Conservation (phyloP, 768 basidiomycete species). For the Calocybe indica region DNA sequence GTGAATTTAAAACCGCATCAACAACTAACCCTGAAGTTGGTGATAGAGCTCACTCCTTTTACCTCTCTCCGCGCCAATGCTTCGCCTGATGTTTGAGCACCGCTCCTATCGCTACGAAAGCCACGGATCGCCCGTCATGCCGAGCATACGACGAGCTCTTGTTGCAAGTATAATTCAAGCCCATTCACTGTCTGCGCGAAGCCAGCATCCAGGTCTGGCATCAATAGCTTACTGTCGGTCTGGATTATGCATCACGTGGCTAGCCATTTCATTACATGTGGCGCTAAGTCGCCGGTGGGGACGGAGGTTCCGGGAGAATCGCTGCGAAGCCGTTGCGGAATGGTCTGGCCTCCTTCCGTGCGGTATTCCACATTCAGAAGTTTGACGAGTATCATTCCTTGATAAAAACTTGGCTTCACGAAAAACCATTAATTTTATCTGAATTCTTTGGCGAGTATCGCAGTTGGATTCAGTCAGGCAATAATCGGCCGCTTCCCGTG, state of each 20-base stretch:
- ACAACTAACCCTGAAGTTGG: no score
- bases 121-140: slow-evolving; percentile 46
- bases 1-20: no score
- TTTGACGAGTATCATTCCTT: no score
- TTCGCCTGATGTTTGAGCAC: slow-evolving; percentile 59
- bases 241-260: slow-evolving; percentile 36
- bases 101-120: slow-evolving; percentile 76
- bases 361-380: slow-evolving; percentile 43
- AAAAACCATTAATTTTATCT: slow-evolving; percentile 38
- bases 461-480: slow-evolving; percentile 60
- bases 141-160: slow-evolving; percentile 50
- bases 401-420: slow-evolving; percentile 43
- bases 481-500: slow-evolving; percentile 70
- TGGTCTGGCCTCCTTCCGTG: slow-evolving; percentile 31
- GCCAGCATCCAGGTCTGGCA: slow-evolving; percentile 1
- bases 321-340: slow-evolving; percentile 49
- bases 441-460: slow-evolving; percentile 56
- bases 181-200: slow-evolving; percentile 70
- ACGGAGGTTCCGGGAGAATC: slow-evolving; percentile 71
- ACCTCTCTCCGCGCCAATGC: slow-evolving; percentile 35
- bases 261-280: slow-evolving; percentile 52
- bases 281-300: slow-evolving; percentile 77
- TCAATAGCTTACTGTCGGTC: slow-evolving; percentile 60
- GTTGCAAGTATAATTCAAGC: slow-evolving; percentile 57
- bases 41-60: slow-evolving; percentile 30